Percentiles rank a stretch among this genome's conserved stretches.
These are phyloP conservation scores for Sicyos baderoa DNA, from an alignment of 306 rosid genomes.

Conservation along the genomic window DNA sequence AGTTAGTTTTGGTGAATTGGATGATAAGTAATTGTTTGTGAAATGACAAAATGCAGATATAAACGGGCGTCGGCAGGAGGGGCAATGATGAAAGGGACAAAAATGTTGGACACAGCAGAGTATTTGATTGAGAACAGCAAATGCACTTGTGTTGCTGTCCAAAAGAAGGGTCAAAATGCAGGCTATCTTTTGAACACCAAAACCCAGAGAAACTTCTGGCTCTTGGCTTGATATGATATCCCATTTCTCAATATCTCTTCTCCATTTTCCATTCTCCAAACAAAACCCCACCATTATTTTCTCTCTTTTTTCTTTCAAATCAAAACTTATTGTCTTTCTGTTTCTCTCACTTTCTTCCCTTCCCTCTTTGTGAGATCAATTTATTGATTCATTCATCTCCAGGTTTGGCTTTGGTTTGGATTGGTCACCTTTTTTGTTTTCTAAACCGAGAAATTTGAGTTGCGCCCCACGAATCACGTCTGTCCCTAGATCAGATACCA, in stretches of 20 bases:
- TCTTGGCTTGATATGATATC: slow-evolving; percentile 44
- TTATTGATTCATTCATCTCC: slow-evolving; percentile 11
- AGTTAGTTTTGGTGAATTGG: neutral
- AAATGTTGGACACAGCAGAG: slow-evolving; percentile 25
- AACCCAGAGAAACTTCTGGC: slow-evolving; percentile 86
- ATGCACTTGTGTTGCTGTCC: slow-evolving; percentile 73
- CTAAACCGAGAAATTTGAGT: too few species aligned
- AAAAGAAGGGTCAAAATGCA: slow-evolving; percentile 67
- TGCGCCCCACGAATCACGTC: too few species aligned
- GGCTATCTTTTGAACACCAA: slow-evolving; percentile 75
- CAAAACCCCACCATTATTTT: neutral
- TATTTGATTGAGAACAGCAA: slow-evolving; percentile 66
- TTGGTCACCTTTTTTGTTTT: neutral
- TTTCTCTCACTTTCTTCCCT: neutral
- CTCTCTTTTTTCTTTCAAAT: neutral
- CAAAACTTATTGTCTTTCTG: neutral
- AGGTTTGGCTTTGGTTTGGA: neutral
- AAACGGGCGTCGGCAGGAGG: slow-evolving; percentile 23
- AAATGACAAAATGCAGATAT: slow-evolving; percentile 30
- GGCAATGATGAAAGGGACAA: too few species aligned
- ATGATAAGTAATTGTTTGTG: neutral
- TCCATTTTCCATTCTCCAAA: slow-evolving; percentile 15
- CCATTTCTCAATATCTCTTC: neutral
- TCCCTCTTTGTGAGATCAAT: neutral
- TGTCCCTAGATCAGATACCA: too few species aligned